Percentiles rank a stretch among this genome's conserved stretches.
Evolutionary conservation across 805 yeast species (phyloP).

Genomic region (Cephaloascus albidus): DNA sequence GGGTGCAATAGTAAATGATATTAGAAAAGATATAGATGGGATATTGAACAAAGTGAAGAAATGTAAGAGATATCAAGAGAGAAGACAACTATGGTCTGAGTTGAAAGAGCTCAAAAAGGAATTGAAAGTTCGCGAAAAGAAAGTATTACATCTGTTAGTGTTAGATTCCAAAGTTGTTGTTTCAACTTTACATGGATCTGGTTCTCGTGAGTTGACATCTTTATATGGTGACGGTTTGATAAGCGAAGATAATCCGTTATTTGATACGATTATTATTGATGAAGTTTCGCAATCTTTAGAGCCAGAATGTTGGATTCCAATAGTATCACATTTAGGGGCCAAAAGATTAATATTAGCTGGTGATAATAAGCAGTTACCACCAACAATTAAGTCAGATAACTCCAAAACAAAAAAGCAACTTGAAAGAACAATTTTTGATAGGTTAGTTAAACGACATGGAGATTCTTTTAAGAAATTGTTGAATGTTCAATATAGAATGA

Average conservation of each 20-base stretch:
- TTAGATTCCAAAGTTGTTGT: constrained; percentile 59
- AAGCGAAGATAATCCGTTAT: constrained; percentile 26
- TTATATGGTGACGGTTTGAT: constrained; percentile 26
- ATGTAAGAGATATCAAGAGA: constrained; percentile 52
- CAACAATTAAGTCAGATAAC: constrained; percentile 62
- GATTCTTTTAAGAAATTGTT: constrained; percentile 46
- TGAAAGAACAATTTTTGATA: constrained; percentile 70
- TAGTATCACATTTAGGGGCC: constrained; percentile 52
- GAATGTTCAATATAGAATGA: constrained; percentile 84
- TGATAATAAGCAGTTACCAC: constrained; percentile 87
- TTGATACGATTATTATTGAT: constrained; percentile 82
- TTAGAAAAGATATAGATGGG: constrained; percentile 60
- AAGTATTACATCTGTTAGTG: constrained; percentile 50
- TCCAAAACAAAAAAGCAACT: constrained; percentile 32
- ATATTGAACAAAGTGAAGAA: constrained; percentile 50
- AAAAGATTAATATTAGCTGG: constrained; percentile 76
- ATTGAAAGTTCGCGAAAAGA: constrained; percentile 53
- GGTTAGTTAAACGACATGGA: constrained; percentile 44
- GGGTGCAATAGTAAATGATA: constrained; percentile 56
- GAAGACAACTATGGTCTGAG: constrained; percentile 59
- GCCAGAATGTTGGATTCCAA: constrained; percentile 95
- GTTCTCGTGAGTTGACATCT: constrained; percentile 57
- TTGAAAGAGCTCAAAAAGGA: constrained; percentile 66
- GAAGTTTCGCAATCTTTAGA: constrained; percentile 93
- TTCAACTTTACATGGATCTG: constrained; percentile 84